Evolutionary conservation across 441 rosid genomes (phyloP).

Genomic region (Eruca vesicaria): DNA sequence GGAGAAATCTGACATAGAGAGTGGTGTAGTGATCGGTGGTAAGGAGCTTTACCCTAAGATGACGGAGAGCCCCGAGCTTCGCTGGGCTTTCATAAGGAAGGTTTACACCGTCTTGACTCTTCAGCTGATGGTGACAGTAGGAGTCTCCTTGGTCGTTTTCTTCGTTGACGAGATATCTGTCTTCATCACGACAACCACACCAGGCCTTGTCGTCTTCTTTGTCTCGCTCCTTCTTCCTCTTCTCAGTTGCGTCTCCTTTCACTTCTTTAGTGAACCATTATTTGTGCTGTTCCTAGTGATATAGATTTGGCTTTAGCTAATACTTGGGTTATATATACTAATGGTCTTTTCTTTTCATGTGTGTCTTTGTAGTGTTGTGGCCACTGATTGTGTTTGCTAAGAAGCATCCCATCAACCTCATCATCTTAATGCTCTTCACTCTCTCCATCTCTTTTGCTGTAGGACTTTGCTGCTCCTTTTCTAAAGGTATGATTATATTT

Average conservation of each 20-base stretch:
- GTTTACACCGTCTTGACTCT: conserved; percentile 42
- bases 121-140: conserved; percentile 43
- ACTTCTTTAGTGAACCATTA: too few species aligned
- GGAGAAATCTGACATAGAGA: conserved; percentile 28
- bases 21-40: background rate
- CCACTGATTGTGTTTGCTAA: conserved; percentile 27
- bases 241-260: conserved; percentile 25
- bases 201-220: conserved; percentile 31
- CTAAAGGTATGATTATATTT: conserved; percentile 31
- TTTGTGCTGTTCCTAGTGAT: too few species aligned
- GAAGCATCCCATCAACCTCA: conserved; percentile 38
- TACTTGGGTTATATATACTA: too few species aligned
- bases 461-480: conserved; percentile 41
- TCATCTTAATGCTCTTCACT: conserved; percentile 38
- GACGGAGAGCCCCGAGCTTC: conserved; percentile 41
- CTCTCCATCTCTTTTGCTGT: conserved; percentile 30
- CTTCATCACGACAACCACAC: conserved; percentile 31
- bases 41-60: conserved; percentile 35
- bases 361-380: conserved; percentile 34
- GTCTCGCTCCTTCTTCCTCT: conserved; percentile 33
- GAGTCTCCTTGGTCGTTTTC: conserved; percentile 37
- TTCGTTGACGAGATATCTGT: conserved; percentile 29
- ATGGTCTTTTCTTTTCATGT: background rate
- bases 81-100: conserved; percentile 57
- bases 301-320: too few species aligned